Base-by-base conservation (phyloP, 169 alveolate genomes). In the Besnoitia besnoiti region DNA sequence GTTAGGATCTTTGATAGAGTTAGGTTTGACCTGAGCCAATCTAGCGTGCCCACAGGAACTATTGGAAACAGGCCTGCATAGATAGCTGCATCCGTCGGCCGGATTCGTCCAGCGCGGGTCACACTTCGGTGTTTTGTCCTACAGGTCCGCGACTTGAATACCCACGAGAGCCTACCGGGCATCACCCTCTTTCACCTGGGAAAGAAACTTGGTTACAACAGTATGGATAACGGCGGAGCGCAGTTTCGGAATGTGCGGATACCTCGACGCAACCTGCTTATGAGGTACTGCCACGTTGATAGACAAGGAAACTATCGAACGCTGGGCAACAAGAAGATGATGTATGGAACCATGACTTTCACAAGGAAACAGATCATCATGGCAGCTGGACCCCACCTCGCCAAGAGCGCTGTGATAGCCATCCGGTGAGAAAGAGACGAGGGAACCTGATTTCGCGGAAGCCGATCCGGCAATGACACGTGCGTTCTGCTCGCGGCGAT, bases 201-300 rank as follows among this genome's bases (percentile, higher is more conserved):
- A 24, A 85, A 75, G 85, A 93, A 93, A 51, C 88, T 93, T 8
- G 95, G 95, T 30, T 93, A 93, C 62, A 91, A 93, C 50, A 93
- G 94, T 30, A 90, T 93, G 95, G 95, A 93, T 87, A 93, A 93
- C 50, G 95, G 95, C 1, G 91, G 92, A 33, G 19, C 84, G 59
- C 85, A 90, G 44, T 46, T 93, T 10, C 12, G 27, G 37, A 46
- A 77, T 21, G 95, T 90, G 24, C n/a, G 91, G 30, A 90, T 93
- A 10, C 95, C 95, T 21, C 37, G 95, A 30, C 30, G 89, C 27
- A 19, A 91, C 44, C 90, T 93, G 51, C 46, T 93, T 5, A 90
- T 90, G 94, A 40, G 79, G 90, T 91, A 44, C 37, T 85, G 44
- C 27, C 77, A 42, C 8, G 93, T 92, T 42, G 80, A 46, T 42